Percentiles rank a stretch among this genome's conserved stretches.
These are phyloP conservation scores for Rhodotorula sp. DNA, from an alignment of 1,284 basidiomycete species.

Conservation along the genomic window DNA sequence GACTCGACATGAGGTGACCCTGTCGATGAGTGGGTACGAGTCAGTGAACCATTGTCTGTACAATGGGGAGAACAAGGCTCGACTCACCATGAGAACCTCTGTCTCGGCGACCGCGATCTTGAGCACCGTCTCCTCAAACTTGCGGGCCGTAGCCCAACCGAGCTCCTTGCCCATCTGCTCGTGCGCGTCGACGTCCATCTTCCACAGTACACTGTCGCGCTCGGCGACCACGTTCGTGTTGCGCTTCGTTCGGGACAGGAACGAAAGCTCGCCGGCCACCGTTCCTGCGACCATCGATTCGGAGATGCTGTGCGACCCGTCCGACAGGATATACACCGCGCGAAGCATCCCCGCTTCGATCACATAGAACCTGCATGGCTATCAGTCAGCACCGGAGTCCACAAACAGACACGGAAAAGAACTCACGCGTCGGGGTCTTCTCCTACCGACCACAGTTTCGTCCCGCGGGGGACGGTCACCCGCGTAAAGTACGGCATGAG, in stretches of 20 bases:
- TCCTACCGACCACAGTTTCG: slow-evolving; percentile 71
- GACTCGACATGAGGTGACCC: too few relatives aligned
- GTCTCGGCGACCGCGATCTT: slow-evolving; percentile 35
- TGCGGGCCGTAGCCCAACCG: slow-evolving; percentile 33
- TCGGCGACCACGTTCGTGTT: slow-evolving; percentile 86
- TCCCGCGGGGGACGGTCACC: slow-evolving; percentile 59
- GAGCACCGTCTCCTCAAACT: slow-evolving; percentile 37
- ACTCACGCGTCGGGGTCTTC: slow-evolving; percentile 66
- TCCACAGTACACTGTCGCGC: slow-evolving; percentile 74
- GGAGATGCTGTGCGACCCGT: slow-evolving; percentile 64
- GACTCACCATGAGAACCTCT: slow-evolving; percentile 28
- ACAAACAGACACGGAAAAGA: neutral
- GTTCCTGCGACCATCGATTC: slow-evolving; percentile 80
- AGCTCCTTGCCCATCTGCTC: slow-evolving; percentile 54
- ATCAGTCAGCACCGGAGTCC: neutral
- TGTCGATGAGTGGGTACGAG: neutral
- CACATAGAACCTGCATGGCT: slow-evolving; percentile 57
- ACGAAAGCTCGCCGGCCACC: slow-evolving; percentile 81
- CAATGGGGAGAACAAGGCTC: neutral
- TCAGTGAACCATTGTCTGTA: neutral
- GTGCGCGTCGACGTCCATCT: slow-evolving; percentile 61
- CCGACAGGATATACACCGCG: slow-evolving; percentile 60
- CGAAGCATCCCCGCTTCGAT: slow-evolving; percentile 78
- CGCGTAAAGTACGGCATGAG: slow-evolving; percentile 71
- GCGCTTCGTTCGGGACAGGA: slow-evolving; percentile 68